A percentile compares a stretch with the other conserved stretches of the same genome.
These are phyloP conservation scores for Talaromyces pinophilus DNA, from an alignment of 2,329 filamentous ascomycete genomes.

Conservation along the genomic window DNA sequence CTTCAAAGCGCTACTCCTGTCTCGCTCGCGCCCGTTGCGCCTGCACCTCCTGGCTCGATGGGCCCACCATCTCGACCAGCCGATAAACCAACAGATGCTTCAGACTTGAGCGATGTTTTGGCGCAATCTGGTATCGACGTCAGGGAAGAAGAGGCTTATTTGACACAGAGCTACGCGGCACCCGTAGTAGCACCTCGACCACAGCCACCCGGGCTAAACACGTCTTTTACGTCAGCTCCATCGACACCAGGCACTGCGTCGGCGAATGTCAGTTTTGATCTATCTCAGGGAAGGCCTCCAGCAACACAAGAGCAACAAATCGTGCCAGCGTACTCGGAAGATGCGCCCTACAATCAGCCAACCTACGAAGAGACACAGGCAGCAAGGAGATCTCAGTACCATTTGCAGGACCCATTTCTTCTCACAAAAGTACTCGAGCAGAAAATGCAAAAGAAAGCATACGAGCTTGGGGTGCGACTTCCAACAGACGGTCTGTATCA, in stretches of 20 bases:
- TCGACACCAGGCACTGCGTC: conserved; percentile 46
- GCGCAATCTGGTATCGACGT: conserved; percentile 84
- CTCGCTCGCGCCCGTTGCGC: conserved; percentile 23
- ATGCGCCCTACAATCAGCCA: conserved; percentile 64
- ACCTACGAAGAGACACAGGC: conserved; percentile 64
- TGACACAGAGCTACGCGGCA: conserved; percentile 59
- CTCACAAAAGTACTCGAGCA: conserved; percentile 60
- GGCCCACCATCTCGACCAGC: conserved; percentile 63
- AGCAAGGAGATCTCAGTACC: conserved; percentile 64
- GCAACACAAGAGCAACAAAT: conserved; percentile 60
- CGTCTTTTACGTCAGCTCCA: conserved; percentile 43
- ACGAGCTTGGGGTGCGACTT: conserved; percentile 60
- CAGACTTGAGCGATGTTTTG: conserved; percentile 81
- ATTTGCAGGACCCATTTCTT: conserved; percentile 73
- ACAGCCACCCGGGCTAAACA: conserved; percentile 53
- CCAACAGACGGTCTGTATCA: conserved; percentile 59
- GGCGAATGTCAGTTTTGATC: conserved; percentile 52
- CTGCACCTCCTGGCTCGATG: conserved; percentile 54
- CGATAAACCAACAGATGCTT: conserved; percentile 54
- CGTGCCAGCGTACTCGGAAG: conserved; percentile 51
- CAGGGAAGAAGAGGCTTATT: conserved; percentile 79
- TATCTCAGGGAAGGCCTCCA: conserved; percentile 55
- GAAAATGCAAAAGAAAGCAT: conserved; percentile 58
- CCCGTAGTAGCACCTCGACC: conserved; percentile 35
- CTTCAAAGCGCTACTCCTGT: conserved; percentile 29